Percentiles rank a stretch among this genome's conserved stretches.
These are phyloP conservation scores for Pythium aquatile DNA, from an alignment of 352 stramenopile genomes.

Conservation along the genomic window DNA sequence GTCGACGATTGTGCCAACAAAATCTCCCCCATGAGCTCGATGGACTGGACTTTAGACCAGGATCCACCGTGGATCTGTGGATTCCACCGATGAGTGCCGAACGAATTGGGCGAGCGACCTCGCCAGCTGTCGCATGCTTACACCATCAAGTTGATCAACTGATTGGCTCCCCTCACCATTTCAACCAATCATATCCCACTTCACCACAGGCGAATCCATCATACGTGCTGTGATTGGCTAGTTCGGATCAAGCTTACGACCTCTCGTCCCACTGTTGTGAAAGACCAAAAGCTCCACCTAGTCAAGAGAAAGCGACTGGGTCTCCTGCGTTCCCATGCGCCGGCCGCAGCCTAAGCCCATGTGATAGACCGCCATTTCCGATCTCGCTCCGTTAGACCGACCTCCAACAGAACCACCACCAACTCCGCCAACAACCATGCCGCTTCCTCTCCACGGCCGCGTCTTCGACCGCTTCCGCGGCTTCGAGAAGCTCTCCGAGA, in stretches of 20 bases:
- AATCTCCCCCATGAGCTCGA: background rate
- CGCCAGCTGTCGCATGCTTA: constrained; percentile 17
- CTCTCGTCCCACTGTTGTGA: constrained; percentile 11
- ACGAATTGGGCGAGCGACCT: background rate
- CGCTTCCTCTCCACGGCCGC: constrained; percentile 18
- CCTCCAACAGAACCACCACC: background rate
- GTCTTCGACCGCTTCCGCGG: constrained; percentile 25
- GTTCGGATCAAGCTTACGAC: constrained; percentile 4
- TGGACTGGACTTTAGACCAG: background rate
- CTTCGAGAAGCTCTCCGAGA: constrained; percentile 26
- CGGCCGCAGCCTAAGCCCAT: background rate
- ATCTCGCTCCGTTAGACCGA: constrained; percentile 2
- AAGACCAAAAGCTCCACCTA: constrained; percentile 9
- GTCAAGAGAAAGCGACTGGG: constrained; percentile 8
- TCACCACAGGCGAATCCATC: constrained; percentile 7
- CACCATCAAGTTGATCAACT: no score
- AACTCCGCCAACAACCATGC: background rate
- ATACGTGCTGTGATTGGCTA: constrained; percentile 12
- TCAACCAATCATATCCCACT: constrained; percentile 3
- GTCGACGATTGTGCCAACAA: background rate
- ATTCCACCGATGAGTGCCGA: background rate
- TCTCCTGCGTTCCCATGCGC: background rate
- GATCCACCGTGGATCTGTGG: no score
- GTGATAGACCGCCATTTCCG: background rate
- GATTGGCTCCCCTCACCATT: no score